These are phyloP conservation scores for Alternaria consortialis DNA, from an alignment of 2,329 filamentous ascomycete genomes.

Conservation along the genomic window DNA sequence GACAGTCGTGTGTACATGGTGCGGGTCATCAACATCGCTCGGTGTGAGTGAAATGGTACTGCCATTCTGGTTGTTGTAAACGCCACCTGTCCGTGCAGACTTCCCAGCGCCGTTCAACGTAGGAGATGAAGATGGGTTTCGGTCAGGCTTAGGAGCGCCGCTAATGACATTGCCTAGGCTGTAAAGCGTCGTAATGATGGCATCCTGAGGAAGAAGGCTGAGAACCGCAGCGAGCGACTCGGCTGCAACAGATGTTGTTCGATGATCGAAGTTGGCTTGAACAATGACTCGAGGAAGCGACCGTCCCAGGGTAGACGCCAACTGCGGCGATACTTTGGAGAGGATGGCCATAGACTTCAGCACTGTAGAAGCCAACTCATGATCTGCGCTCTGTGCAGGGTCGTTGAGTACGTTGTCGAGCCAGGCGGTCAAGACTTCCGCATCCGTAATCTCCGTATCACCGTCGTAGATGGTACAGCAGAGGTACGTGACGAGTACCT, in stretches of 20 bases:
- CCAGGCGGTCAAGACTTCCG: constrained; percentile 82
- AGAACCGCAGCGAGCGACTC: constrained; percentile 83
- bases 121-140: constrained; percentile 56
- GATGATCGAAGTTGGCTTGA: constrained; percentile 75
- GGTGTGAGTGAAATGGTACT: constrained; percentile 82
- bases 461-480: constrained; percentile 86
- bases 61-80: constrained; percentile 65
- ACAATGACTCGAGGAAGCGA: constrained; percentile 88
- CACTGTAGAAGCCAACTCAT: constrained; percentile 77
- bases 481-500: constrained; percentile 81
- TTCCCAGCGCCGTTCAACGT: constrained; percentile 60
- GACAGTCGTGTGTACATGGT: constrained; percentile 82
- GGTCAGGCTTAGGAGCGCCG: constrained; percentile 67
- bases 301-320: constrained; percentile 78
- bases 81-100: constrained; percentile 50
- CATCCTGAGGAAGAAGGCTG: constrained; percentile 85
- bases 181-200: constrained; percentile 93
- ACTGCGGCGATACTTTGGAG: constrained; percentile 75
- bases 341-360: constrained; percentile 84
- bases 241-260: constrained; percentile 80
- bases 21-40: constrained; percentile 79
- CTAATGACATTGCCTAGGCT: constrained; percentile 95
- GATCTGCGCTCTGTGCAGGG: constrained; percentile 81
- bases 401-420: constrained; percentile 84
- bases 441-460: constrained; percentile 72